A percentile compares a stretch with the other conserved stretches of the same genome.
phyloP scores from a whole-genome alignment of 1,139 yeast genomes.

The Martiniozyma asiatica region DNA sequence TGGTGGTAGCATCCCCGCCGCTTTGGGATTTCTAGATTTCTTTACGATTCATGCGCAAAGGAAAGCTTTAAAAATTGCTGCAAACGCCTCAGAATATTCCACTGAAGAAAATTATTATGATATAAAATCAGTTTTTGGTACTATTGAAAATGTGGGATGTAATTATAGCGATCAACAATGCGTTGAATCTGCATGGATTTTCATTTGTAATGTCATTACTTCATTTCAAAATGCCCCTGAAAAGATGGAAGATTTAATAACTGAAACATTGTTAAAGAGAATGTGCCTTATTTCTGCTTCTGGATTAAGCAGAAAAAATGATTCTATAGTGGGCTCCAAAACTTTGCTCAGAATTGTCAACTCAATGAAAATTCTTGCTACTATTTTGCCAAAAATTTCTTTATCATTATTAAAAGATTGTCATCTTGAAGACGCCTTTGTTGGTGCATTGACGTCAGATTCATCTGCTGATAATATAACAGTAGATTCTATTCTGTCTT shows the following conservation, averaged over 20 bases:
- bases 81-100: constrained; percentile 56
- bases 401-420: constrained; percentile 29
- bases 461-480: constrained; percentile 4
- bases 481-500: constrained; percentile 63
- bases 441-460: constrained; percentile 26
- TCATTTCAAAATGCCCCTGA: constrained; percentile 37
- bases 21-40: constrained; percentile 71
- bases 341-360: constrained; percentile 30
- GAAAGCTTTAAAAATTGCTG: constrained; percentile 65
- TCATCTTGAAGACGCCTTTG: constrained; percentile 31
- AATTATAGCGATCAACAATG: constrained; percentile 50
- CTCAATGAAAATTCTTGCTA: constrained; percentile 29
- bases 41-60: constrained; percentile 85
- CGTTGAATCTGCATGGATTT: constrained; percentile 58
- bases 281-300: constrained; percentile 14
- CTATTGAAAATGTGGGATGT: constrained; percentile 48
- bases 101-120: constrained; percentile 32
- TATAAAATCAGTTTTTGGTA: constrained; percentile 48
- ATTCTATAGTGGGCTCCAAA: constrained; percentile 13
- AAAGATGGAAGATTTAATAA: constrained; percentile 35
- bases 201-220: constrained; percentile 50
- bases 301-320: too few species aligned
- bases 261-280: constrained; percentile 22
- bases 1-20: constrained; percentile 55
- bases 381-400: constrained; percentile 32